phyloP scores from a whole-genome alignment of 2,329 filamentous ascomycete genomes.

The Periconia digitata region DNA sequence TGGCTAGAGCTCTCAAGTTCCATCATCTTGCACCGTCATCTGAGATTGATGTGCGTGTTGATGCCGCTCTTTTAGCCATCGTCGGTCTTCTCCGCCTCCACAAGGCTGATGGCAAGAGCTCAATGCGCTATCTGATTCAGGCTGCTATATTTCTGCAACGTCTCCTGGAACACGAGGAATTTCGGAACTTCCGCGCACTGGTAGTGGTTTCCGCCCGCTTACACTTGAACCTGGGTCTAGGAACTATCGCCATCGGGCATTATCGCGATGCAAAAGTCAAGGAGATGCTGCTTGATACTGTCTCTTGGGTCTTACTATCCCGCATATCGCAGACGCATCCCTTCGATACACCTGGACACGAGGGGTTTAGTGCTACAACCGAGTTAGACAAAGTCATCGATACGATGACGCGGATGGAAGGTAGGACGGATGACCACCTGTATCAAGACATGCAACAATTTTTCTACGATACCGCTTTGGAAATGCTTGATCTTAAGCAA shows the following conservation, averaged over 20 bases:
- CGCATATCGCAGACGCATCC: constrained; percentile 38
- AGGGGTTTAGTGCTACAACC: constrained; percentile 29
- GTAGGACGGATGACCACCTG: constrained; percentile 25
- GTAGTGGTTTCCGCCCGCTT: constrained; percentile 35
- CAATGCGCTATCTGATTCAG: constrained; percentile 17
- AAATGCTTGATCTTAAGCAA: constrained; percentile 23
- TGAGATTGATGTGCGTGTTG: constrained; percentile 4
- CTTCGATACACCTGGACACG: constrained; percentile 30
- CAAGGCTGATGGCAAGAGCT: not conserved
- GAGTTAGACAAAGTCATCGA: constrained; percentile 31
- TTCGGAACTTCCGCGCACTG: constrained; percentile 29
- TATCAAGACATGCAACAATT: constrained; percentile 29
- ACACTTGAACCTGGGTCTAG: constrained; percentile 34
- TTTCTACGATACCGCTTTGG: constrained; percentile 31
- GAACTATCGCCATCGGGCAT: constrained; percentile 30
- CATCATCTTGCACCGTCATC: constrained; percentile 13
- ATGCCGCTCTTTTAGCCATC: constrained; percentile 19
- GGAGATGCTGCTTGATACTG: constrained; percentile 38
- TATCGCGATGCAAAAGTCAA: constrained; percentile 32
- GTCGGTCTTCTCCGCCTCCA: constrained; percentile 28
- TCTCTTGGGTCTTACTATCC: constrained; percentile 32
- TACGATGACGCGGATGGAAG: constrained; percentile 33
- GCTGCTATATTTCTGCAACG: constrained; percentile 30
- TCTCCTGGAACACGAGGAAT: constrained; percentile 23
- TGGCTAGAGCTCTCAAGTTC: constrained; percentile 20